Evolutionary conservation across 139 green algal genomes (phyloP), one percentile per base, ranked within the genome.

Genomic region (Chlorella sorokiniana): DNA sequence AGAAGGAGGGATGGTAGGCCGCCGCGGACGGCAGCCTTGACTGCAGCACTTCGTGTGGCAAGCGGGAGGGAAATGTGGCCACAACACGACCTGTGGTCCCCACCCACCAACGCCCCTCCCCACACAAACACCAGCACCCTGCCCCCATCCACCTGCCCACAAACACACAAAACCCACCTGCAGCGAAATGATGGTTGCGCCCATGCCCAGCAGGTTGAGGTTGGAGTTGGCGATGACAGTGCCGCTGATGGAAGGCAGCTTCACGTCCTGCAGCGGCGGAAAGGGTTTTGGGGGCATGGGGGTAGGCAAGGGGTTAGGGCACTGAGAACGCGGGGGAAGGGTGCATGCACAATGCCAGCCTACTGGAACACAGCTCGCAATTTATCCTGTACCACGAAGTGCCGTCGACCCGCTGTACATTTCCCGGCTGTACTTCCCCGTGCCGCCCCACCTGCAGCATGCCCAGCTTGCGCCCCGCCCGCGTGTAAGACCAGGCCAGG

Each of bases 121-220:
- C 48, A 59, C 16, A 42, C n/a, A 65, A 31, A 16, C 22, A 37
- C 11, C 59, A 65, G 59, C 20, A n/a, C 25, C 11, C 59, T 65
- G 59, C 22, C 25, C 11, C 59, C 20, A 65, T n/a, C 59, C n/a
- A n/a, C n/a, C n/a, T n/a, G n/a, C n/a, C n/a, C n/a, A n/a, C n/a
- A n/a, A n/a, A 65, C 22, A 16, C 25, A 7, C 59, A 31, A 16
- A 10, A 1, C 70, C 0, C 52, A 79, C 93, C 87, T 98, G 92
- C 71, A 98, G 85, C 3, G 94, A 93, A 0, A 98, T 64, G 27
- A 98, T 87, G 9, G 93, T 94, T 40, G 89, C 86, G 18, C 91
- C 93, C 40, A 98, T 86, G 44, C 95, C 95, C 38, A 90, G 42
- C 63, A 98, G 78, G 84, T 98, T 98, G 82, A 98, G 88, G 52